phyloP scores from a whole-genome alignment of 192 early-diverging fungal species.

The Polychytrium aggregatum region DNA sequence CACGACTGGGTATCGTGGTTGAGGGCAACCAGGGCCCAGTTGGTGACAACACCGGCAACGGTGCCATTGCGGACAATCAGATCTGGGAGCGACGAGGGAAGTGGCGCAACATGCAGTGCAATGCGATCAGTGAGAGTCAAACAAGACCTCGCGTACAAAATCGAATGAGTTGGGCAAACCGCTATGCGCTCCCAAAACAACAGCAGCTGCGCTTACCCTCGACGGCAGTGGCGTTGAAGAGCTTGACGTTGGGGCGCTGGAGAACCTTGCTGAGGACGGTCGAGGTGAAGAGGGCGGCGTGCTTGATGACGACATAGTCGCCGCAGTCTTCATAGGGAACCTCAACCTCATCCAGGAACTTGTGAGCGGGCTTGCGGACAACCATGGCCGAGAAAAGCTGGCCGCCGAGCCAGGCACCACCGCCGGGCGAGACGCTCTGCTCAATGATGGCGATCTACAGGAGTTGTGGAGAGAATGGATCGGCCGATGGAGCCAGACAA shows the following conservation, averaged over 20 bases:
- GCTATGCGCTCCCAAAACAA: too few species aligned
- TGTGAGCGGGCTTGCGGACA: constrained; percentile 58
- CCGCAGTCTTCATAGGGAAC: constrained; percentile 62
- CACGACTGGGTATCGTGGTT: constrained; percentile 39
- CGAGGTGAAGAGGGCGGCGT: constrained; percentile 62
- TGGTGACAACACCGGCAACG: constrained; percentile 57
- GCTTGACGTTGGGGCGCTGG: constrained; percentile 48
- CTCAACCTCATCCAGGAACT: constrained; percentile 50
- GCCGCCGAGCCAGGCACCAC: constrained; percentile 64
- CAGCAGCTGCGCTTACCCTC: too few species aligned
- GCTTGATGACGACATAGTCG: constrained; percentile 61
- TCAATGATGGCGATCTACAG: constrained; percentile 65
- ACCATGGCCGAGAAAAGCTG: constrained; percentile 63
- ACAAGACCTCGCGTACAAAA: too few species aligned
- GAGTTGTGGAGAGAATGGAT: too few species aligned
- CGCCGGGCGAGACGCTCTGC: constrained; percentile 55
- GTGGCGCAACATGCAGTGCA: too few species aligned
- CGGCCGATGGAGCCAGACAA: too few species aligned
- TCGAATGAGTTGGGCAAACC: too few species aligned
- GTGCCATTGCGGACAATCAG: constrained; percentile 43
- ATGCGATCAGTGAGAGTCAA: too few species aligned
- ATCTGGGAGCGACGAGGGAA: too few species aligned
- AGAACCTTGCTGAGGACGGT: constrained; percentile 58
- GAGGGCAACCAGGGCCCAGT: constrained; percentile 59
- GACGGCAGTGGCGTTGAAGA: constrained; percentile 65